Base-by-base conservation (phyloP, 1,139 yeast species). In the Entelexis paramagnoliae region DNA sequence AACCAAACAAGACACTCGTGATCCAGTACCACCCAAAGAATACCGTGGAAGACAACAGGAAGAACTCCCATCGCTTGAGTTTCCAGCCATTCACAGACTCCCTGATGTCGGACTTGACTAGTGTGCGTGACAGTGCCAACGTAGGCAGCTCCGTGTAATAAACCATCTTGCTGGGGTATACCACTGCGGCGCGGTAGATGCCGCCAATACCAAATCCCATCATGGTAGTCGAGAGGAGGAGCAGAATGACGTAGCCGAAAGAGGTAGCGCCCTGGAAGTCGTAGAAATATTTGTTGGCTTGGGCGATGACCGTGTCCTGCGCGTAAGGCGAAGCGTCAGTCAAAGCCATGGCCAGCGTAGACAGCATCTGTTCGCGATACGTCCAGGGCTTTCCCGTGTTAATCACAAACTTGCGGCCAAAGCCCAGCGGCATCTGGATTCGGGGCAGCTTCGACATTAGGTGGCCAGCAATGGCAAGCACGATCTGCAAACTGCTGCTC, bases 181-280 rank as follows among this genome's bases (percentile, higher is more conserved):
- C 73, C 49, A 66, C 55, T 55, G 68, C 66, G n/a, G 67, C 62
- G 51, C 70, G 62, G 17, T 68, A 59, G 14, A 78, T 53, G 39
- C 83, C 83, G 42, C 80, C 81, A 45, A 77, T 64, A 30, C 81
- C 80, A 58, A 78, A 77, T 34, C 82, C 82, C 54, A 78, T 68
- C 63, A 75, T 71, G 63, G 78, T 81, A 36, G 80, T 74, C 29
- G 77, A 69, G 69, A 78, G 71, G 40, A 75, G 76, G 39, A 78
- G 70, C 47, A 77, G 62, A 44, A 79, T 62, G 55, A 71, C 73
- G 59, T 72, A 73, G 3, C 77, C 75, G 14, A 60, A 59, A 34
- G 60, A 63, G n/a, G 46, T 63, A 63, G 35, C 53, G 16, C 11
- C 54, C 50, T 55, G 40, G 26, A 57, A 54, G 44, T 56, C 59